These are phyloP conservation scores for Pseudopediastrum boryanum DNA, from an alignment of 139 green algal species.

Conservation along the genomic window DNA sequence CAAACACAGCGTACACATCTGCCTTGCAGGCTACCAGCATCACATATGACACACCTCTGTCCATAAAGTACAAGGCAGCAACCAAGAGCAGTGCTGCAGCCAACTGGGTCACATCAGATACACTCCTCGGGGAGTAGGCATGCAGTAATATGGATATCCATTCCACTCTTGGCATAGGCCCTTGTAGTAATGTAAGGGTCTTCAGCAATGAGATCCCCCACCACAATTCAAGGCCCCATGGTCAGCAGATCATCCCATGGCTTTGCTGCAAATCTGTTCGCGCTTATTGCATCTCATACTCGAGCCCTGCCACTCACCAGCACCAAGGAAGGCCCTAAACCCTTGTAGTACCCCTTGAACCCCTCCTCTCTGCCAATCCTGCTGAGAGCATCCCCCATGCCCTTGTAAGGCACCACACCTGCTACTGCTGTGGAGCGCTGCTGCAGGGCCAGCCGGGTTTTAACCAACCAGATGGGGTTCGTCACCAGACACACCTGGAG, in stretches of 20 bases:
- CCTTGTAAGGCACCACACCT: conserved; percentile 55
- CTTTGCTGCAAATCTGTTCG: not conserved
- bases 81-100: no score
- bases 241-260: no score
- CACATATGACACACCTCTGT: no score
- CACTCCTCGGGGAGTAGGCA: no score
- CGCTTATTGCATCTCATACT: not conserved
- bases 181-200: no score
- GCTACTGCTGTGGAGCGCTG: conserved; percentile 15
- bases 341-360: conserved; percentile 86
- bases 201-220: conserved; percentile 59
- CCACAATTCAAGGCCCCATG: no score
- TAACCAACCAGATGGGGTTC: conserved; percentile 96
- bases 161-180: no score
- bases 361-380: conserved; percentile 82
- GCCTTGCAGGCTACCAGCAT: no score
- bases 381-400: conserved; percentile 74
- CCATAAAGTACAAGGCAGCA: no score
- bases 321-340: conserved; percentile 85
- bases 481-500: conserved; percentile 84
- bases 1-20: no score
- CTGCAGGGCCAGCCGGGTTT: conserved; percentile 93
- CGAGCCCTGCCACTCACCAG: conserved; percentile 62
- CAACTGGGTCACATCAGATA: no score
- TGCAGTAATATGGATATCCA: no score